Base-by-base conservation (phyloP, 2,329 filamentous ascomycete genomes). In the Nothophaeocryptopus gaeumannii region DNA sequence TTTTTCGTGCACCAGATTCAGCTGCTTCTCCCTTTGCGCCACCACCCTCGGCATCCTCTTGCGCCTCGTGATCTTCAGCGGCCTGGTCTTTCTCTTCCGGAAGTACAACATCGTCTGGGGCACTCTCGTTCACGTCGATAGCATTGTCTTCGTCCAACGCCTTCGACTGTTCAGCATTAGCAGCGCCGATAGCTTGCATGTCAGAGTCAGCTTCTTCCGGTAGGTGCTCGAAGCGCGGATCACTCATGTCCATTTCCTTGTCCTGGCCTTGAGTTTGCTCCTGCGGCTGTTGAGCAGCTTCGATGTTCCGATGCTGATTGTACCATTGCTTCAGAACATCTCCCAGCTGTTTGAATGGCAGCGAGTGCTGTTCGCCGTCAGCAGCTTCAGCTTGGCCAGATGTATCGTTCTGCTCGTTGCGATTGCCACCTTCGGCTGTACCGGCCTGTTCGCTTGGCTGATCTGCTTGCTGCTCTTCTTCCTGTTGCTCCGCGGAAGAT, bases 261-360 rank as follows among this genome's bases (percentile, higher is more conserved):
- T 71, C 66, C 51, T 71, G 64, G 44, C 76, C 72, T 58, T 81
- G 71, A 30, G 79, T 75, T 14, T 78, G 70, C 10, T 78, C 73
- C 39, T 82, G 77, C 2, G 70, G 62, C 30, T 73, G 68, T 10
- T 67, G 69, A 14, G 72, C 71, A 5, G 79, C 72, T 50, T 86
- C 79, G 60, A 99, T 97, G 54, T 96, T 86, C 39, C 82, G 82
- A 63, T 95, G 88, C 64, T 90, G 88, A 51, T 88, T 82, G 69
- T 97, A 91, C 89, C 91, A 99, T 61, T 86, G 83, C 68, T 97
- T 91, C 30, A 99, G 77, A 5, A 89, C 86, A 72, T 99, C 90
- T 15, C 93, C 93, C 29, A 99, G 81, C 65, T 96, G 95, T 73
- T 93, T 93, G 78, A 96, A 96, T 1, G 90, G 88, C 59, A 93